phyloP scores from a whole-genome alignment of 148 eudicot genomes.

The Oxyria digyna region DNA sequence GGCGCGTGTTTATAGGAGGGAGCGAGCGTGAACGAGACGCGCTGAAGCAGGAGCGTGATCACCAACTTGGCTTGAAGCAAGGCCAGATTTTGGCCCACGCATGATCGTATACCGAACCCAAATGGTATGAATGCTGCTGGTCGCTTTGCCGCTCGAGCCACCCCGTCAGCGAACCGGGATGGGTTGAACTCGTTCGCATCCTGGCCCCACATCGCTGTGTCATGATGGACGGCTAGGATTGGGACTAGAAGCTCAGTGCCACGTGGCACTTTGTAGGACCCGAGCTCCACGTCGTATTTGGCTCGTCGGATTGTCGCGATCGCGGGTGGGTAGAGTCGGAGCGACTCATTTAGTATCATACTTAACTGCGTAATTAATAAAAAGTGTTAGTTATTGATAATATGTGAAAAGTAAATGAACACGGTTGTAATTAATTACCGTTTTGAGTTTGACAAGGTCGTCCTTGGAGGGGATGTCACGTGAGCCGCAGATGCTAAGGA shows the following conservation, averaged over 20 bases:
- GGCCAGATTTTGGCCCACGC: conserved; percentile 88
- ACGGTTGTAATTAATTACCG: conserved; percentile 52
- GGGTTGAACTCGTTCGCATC: conserved; percentile 80
- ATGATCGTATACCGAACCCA: conserved; percentile 69
- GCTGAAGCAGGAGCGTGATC: conserved; percentile 48
- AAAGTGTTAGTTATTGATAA: neutral
- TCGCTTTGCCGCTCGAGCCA: conserved; percentile 75
- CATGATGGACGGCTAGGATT: conserved; percentile 84
- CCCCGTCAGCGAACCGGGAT: conserved; percentile 52
- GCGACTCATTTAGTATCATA: conserved; percentile 81
- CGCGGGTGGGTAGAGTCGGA: conserved; percentile 72
- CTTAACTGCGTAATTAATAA: conserved; percentile 40
- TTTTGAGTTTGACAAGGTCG: conserved; percentile 74
- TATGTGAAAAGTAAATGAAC: too few species aligned
- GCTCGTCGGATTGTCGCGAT: conserved; percentile 85
- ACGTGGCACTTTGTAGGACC: conserved; percentile 48
- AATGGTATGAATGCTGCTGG: conserved; percentile 82
- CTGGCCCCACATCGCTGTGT: conserved; percentile 60
- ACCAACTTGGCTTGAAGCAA: conserved; percentile 72
- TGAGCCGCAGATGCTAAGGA: conserved; percentile 66
- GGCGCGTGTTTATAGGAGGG: conserved; percentile 84
- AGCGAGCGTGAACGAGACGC: conserved; percentile 50
- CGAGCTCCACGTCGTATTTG: conserved; percentile 57
- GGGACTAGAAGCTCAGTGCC: conserved; percentile 82
- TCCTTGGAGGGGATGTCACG: conserved; percentile 86